Percentiles rank a stretch among this genome's conserved stretches.
Conservation (phyloP, 2,329 filamentous ascomycete genomes). For the Arthrobotrys entomopaga region DNA sequence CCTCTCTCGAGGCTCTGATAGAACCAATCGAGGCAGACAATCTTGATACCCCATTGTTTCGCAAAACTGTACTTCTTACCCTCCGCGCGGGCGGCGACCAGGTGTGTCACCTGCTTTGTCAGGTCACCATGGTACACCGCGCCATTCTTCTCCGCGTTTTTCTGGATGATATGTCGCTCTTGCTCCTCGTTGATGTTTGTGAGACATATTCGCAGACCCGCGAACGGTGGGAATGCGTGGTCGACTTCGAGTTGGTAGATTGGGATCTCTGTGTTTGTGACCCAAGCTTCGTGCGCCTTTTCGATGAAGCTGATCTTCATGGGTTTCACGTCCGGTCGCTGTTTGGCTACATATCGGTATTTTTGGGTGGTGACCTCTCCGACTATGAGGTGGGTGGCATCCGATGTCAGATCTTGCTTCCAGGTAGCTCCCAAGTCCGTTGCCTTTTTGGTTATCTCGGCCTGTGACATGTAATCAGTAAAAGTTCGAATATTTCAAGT, state of each 20-base stretch:
- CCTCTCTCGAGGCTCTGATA: slow-evolving; percentile 82
- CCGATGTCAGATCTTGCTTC: slow-evolving; percentile 91
- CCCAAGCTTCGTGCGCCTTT: slow-evolving; percentile 81
- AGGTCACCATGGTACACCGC: slow-evolving; percentile 89
- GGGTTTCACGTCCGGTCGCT: slow-evolving; percentile 84
- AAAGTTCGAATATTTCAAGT: neutral
- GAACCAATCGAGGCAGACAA: slow-evolving; percentile 87
- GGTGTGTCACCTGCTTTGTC: slow-evolving; percentile 84
- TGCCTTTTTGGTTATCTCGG: slow-evolving; percentile 72
- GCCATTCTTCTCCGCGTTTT: slow-evolving; percentile 75
- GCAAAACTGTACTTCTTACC: slow-evolving; percentile 93
- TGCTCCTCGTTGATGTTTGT: slow-evolving; percentile 74
- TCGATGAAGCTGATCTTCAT: slow-evolving; percentile 87
- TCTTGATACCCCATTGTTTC: slow-evolving; percentile 80
- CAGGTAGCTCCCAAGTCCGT: slow-evolving; percentile 85
- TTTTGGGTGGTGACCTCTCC: slow-evolving; percentile 90
- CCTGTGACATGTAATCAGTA: slow-evolving; percentile 59
- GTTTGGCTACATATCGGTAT: slow-evolving; percentile 92
- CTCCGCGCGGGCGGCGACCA: slow-evolving; percentile 80
- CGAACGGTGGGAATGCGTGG: slow-evolving; percentile 72
- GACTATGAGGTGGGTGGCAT: slow-evolving; percentile 93
- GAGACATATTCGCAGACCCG: slow-evolving; percentile 72
- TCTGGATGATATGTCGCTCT: slow-evolving; percentile 76
- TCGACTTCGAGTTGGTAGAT: slow-evolving; percentile 74
- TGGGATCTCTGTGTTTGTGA: slow-evolving; percentile 79